A percentile compares a stretch with the other conserved stretches of the same genome.
Evolutionary conservation across 2,329 filamentous ascomycete genomes (phyloP).

Genomic region (Fonsecaea monophora): DNA sequence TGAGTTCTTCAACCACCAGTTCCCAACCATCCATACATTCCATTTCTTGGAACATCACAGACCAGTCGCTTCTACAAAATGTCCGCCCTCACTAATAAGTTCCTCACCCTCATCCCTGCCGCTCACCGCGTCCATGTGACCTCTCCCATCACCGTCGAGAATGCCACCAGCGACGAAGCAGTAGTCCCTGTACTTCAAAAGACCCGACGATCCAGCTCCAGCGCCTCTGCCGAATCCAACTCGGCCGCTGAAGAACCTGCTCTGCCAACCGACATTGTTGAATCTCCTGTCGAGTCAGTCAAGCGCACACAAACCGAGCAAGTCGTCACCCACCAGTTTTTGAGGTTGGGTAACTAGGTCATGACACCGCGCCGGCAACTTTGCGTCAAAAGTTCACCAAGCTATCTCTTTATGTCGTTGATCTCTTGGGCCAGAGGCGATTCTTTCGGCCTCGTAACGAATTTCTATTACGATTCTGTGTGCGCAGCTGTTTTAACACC

Average conservation of each 20-base stretch:
- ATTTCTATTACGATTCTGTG: neutral
- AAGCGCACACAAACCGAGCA: conserved; percentile 20
- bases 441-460: neutral
- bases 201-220: conserved; percentile 38
- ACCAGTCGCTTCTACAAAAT: conserved; percentile 25
- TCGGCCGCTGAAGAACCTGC: conserved; percentile 30
- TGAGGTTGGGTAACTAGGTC: conserved; percentile 34
- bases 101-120: conserved; percentile 35
- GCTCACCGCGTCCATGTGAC: conserved; percentile 31
- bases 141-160: conserved; percentile 23
- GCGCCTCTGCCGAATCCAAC: conserved; percentile 35
- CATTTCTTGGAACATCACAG: conserved; percentile 6
- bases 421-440: neutral
- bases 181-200: conserved; percentile 36
- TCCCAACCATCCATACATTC: neutral
- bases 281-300: conserved; percentile 27
- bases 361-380: neutral
- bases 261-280: conserved; percentile 25
- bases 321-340: conserved; percentile 22
- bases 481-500: neutral
- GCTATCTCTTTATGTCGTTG: neutral
- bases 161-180: conserved; percentile 21
- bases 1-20: neutral
- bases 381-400: neutral
- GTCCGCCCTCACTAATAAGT: conserved; percentile 34